Evolutionary conservation across 169 alveolate genomes (phyloP), one percentile per base, ranked within the genome.

Genomic region (Plasmodium reichenowi): DNA sequence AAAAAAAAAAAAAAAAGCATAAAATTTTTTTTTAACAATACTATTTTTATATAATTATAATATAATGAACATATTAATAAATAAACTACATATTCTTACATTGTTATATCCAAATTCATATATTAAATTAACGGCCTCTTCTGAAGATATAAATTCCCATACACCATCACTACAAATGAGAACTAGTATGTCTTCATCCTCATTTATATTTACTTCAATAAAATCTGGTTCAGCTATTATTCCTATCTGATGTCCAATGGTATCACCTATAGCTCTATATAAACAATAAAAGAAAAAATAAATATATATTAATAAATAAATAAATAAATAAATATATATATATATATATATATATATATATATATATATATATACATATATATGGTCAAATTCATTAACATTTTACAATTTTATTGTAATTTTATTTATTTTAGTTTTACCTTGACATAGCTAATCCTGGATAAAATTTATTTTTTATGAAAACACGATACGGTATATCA

Each of bases 361-460:
- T 1, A 32, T 32, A 32, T 5, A 32, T 32, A n/a, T n/a, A n/a
- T n/a, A n/a, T n/a, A n/a, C n/a, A n/a, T n/a, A n/a, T n/a, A n/a
- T n/a, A n/a, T n/a, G 0, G 45, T 32, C 5, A 9, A 4, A 32
- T 32, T 32, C 0, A 4, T 32, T 32, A 5, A 0, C 45, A 32
- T 5, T 4, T 32, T 32, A 32, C 45, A 32, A 32, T 32, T 32
- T 4, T 32, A 52, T 52, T 13, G n/a, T 56, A 56, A 12, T 6
- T 22, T 56, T 56, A 10, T 22, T n/a, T 56, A 56, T 15, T 6
- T 13, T 56, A 50, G 48, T 22, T 45, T 5, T 70, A 92, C 94
- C 94, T 48, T 20, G 95, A 93, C 97, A 96, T 95, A 12, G 98
- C 97, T 73, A 96, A 92, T 22, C 98, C 98, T 22, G 98, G 98